Conservation (phyloP, 2,329 filamentous ascomycete species). For the Arthroderma sp. region DNA sequence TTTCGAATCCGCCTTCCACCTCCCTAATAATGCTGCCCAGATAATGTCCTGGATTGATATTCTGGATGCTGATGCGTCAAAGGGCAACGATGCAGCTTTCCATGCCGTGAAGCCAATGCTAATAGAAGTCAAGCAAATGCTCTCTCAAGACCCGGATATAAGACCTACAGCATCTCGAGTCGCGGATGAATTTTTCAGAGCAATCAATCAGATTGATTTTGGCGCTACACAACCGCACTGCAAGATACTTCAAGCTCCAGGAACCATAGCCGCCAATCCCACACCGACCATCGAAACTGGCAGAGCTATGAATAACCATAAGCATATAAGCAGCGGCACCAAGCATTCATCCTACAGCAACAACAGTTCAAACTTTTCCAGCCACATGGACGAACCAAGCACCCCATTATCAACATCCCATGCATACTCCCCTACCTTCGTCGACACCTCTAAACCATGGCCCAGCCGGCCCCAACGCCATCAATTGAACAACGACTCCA, state of each 20-base stretch:
- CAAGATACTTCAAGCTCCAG: not conserved
- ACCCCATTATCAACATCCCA: too few relatives aligned
- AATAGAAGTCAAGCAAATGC: conserved; percentile 25
- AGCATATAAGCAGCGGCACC: not conserved
- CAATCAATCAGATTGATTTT: conserved; percentile 13
- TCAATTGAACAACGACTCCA: too few relatives aligned
- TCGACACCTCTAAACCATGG: not conserved
- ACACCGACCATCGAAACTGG: not conserved
- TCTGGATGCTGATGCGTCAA: conserved; percentile 36
- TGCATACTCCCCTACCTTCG: too few relatives aligned
- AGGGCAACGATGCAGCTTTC: conserved; percentile 27
- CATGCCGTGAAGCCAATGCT: conserved; percentile 27
- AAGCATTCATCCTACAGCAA: not conserved
- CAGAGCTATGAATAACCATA: not conserved
- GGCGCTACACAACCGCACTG: conserved; percentile 2
- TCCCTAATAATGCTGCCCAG: conserved; percentile 37
- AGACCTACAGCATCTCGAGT: conserved; percentile 23
- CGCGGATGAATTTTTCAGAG: conserved; percentile 14
- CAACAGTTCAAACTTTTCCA: not conserved
- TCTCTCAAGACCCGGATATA: conserved; percentile 21
- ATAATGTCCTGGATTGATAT: conserved; percentile 43
- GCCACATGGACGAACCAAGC: too few relatives aligned
- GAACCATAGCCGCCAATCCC: too few relatives aligned
- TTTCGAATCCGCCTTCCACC: conserved; percentile 46
- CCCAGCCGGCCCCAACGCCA: too few relatives aligned